Conservation (phyloP, 1,139 yeast species). For the Saccharomyces hybrid region DNA sequence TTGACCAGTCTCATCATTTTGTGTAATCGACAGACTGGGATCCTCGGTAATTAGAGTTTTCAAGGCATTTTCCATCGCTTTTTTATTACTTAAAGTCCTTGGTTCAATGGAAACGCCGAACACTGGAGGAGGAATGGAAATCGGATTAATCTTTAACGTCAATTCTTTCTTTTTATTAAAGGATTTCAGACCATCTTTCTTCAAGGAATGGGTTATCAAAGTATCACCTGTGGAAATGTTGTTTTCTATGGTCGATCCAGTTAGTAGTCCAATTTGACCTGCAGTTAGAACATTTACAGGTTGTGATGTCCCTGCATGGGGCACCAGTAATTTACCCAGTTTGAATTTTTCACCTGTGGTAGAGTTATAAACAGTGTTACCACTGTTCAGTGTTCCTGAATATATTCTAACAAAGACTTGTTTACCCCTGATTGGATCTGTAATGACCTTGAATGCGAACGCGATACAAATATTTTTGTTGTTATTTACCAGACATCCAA, state of each 20-base stretch:
- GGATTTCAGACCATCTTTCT: conserved; percentile 41
- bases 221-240: conserved; percentile 88
- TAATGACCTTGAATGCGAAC: conserved; percentile 82
- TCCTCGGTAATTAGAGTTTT: conserved; percentile 68
- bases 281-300: conserved; percentile 54
- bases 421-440: conserved; percentile 75
- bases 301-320: conserved; percentile 84
- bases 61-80: conserved; percentile 57
- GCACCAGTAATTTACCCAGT: conserved; percentile 60
- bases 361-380: conserved; percentile 58
- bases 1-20: conserved; percentile 85
- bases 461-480: conserved; percentile 62
- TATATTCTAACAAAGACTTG: conserved; percentile 85
- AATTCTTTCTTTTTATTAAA: conserved; percentile 38
- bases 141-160: conserved; percentile 59
- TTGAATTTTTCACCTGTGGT: conserved; percentile 60
- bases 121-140: conserved; percentile 84
- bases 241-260: conserved; percentile 33
- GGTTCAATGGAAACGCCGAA: conserved; percentile 85
- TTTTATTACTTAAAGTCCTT: conserved; percentile 71
- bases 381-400: conserved; percentile 63
- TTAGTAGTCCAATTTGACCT: conserved; percentile 87
- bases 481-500: conserved; percentile 48
- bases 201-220: conserved; percentile 48
- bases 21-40: conserved; percentile 58